These are phyloP conservation scores for Aphanomyces astaci DNA, from an alignment of 352 stramenopile species.

Conservation along the genomic window DNA sequence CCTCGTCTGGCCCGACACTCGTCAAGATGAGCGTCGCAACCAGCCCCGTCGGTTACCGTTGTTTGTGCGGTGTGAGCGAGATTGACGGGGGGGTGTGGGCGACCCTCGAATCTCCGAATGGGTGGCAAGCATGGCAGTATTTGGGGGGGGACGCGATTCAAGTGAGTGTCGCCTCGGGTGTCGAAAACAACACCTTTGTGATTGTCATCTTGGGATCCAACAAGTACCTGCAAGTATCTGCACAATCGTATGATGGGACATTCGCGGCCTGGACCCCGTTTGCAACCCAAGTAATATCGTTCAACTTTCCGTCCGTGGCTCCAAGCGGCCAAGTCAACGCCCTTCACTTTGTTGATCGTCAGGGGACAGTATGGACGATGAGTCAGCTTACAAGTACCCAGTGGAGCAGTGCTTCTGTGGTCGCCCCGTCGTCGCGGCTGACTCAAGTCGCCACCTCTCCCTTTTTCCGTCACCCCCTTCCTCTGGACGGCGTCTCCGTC, in stretches of 20 bases:
- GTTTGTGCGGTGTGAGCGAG: not conserved
- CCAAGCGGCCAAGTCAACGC: not conserved
- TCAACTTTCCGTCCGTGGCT: not conserved
- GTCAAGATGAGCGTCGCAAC: not conserved
- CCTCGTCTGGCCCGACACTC: not conserved
- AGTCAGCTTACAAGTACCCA: not conserved
- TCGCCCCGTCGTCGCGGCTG: not conserved
- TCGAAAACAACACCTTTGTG: not conserved
- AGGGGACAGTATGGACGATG: not conserved
- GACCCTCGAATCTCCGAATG: not conserved
- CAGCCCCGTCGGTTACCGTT: not conserved
- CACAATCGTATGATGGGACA: too few relatives aligned
- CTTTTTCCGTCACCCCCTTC: not conserved
- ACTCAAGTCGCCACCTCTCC: not conserved
- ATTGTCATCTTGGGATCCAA: not conserved
- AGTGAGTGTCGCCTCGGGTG: not conserved
- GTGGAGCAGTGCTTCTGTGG: not conserved
- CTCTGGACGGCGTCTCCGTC: not conserved
- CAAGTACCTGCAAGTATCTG: not conserved
- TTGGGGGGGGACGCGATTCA: not conserved
- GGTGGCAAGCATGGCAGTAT: not conserved
- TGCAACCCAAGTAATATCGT: not conserved
- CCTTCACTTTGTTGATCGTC: not conserved
- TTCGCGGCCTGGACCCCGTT: not conserved
- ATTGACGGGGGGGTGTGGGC: not conserved